Evolutionary conservation across 345 rosid genomes (phyloP), one percentile per base, ranked within the genome.

Genomic region (Capsella bursapastoris): DNA sequence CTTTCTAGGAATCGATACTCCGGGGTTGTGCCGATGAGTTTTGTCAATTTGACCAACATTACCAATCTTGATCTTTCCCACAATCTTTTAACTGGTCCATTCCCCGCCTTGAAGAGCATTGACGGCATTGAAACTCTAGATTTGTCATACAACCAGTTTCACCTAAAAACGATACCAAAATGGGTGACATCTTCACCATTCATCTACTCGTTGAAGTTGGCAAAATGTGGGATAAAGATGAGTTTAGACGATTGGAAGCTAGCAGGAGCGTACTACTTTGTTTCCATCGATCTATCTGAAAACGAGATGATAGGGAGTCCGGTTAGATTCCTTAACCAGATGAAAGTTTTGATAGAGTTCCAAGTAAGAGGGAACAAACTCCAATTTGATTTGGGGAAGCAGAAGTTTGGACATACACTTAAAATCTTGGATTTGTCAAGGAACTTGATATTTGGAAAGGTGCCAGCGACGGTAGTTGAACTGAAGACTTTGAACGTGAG

Each of bases 141-240:
- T 78, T 66, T 89, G n/a, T 91, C 94, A 2, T 72, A 89, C 75
- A 89, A 86, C 60, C 50, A 49, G 6, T 87, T 91, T 72, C 82
- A 84, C 57, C 85, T 89, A 10, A 71, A 72, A 6, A 60, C 79
- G 64, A 89, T 89, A 52, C 94, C 97, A 5, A 73, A 65, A 12
- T 89, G 97, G 97, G 90, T 84, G 16, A 86, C 87, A 4, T 81
- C 89, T 3, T 88, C 92, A 8, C 82, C 87, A 0, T 83, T 84
- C 15, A 83, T 86, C 49, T 87, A 73, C 79, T 86, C 86, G 10
- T 81, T 89, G 53, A 89, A 86, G 80, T 83, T 91, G 0, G 97
- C 85, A 0, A 83, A 77, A 40, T 87, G 94, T 48, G 90, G 94
- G 56, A 79, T 90, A 78, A 83, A 85, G 67, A 80, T 86, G 76